Conservation (phyloP, 1,284 basidiomycete species). For the Mycosarcoma mackinlayi region DNA sequence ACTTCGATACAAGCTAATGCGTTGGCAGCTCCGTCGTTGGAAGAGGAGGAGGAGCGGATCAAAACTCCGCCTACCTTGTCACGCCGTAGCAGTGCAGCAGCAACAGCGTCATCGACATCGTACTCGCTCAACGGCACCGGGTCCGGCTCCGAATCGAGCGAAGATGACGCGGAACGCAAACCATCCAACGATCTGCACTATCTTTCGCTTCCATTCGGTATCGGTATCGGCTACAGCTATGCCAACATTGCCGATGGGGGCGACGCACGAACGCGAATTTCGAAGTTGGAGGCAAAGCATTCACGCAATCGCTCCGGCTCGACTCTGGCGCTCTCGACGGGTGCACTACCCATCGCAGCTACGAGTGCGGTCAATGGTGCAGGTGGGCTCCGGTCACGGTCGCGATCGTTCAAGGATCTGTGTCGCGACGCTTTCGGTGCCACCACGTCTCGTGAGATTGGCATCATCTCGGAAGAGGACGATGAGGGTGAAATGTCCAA, state of each 20-base stretch:
- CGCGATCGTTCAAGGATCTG: slow-evolving; percentile 43
- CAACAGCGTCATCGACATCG: slow-evolving; percentile 13
- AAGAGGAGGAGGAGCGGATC: slow-evolving; percentile 48
- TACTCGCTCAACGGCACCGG: slow-evolving; percentile 22
- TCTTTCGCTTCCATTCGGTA: slow-evolving; percentile 41
- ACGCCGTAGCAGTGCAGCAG: slow-evolving; percentile 39
- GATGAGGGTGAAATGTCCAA: slow-evolving; percentile 23
- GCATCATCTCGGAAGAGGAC: slow-evolving; percentile 32
- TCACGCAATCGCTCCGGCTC: slow-evolving; percentile 15
- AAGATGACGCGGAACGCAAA: slow-evolving; percentile 29
- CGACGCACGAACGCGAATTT: slow-evolving; percentile 24
- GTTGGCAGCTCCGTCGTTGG: slow-evolving; percentile 22
- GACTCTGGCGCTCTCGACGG: slow-evolving; percentile 24
- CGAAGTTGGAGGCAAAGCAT: slow-evolving; percentile 17
- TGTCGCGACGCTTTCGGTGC: slow-evolving; percentile 32
- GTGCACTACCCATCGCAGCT: slow-evolving; percentile 27
- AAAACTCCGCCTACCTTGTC: slow-evolving; percentile 41
- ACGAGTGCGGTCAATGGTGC: slow-evolving; percentile 11
- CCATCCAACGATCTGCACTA: slow-evolving; percentile 36
- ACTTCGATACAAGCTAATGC: slow-evolving; percentile 10
- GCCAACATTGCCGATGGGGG: slow-evolving; percentile 29
- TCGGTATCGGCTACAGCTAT: slow-evolving; percentile 50
- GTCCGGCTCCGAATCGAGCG: slow-evolving; percentile 27
- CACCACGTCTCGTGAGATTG: slow-evolving; percentile 17
- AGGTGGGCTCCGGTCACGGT: slow-evolving; percentile 33